Evolutionary conservation across 179 eudicot genomes (phyloP).

Genomic region (Vitellaria paradoxa): DNA sequence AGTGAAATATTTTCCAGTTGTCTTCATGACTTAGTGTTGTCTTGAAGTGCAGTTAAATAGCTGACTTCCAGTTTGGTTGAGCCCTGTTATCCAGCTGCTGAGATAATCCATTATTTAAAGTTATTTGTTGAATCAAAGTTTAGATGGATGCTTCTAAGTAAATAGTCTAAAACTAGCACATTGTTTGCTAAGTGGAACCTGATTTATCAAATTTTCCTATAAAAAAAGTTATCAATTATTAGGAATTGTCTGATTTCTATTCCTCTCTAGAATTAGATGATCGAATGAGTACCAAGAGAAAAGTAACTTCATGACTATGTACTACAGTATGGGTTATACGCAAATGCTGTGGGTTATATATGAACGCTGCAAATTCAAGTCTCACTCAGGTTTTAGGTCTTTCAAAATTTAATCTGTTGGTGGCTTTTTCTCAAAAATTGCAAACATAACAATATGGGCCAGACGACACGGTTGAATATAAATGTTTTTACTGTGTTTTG

Average conservation of each 20-base stretch:
- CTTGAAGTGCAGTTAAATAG: too few relatives aligned
- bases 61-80: too few relatives aligned
- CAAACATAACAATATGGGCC: neutral
- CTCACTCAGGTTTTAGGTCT: neutral
- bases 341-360: neutral
- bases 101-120: neutral
- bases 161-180: neutral
- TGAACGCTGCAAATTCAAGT: neutral
- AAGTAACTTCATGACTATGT: neutral
- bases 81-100: neutral
- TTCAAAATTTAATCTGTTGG: neutral
- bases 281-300: neutral
- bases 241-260: neutral
- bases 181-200: neutral
- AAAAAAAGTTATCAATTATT: neutral
- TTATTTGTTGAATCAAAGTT: neutral
- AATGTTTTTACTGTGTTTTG: neutral
- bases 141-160: conserved; percentile 5
- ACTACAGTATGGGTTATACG: neutral
- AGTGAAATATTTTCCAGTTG: conserved; percentile 18
- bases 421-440: neutral
- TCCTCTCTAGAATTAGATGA: neutral
- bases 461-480: neutral
- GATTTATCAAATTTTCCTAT: neutral
- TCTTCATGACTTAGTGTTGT: neutral